Conservation (phyloP, 1,284 basidiomycete species). For the Microbotryum violaceum region DNA sequence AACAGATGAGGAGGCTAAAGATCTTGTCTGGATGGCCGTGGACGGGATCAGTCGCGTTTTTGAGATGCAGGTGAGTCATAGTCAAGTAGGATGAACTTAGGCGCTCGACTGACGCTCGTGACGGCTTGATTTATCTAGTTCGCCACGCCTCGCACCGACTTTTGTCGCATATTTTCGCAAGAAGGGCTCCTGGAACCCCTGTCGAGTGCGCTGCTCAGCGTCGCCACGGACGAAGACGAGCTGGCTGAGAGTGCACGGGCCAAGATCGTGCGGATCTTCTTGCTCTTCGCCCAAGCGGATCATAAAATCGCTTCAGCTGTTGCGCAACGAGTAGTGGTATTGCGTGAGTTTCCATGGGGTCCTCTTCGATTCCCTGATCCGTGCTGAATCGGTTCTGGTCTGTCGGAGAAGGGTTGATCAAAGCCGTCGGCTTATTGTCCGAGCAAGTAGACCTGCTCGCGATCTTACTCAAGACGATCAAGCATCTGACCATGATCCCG, state of each 20-base stretch:
- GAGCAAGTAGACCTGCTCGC: slow-evolving; percentile 71
- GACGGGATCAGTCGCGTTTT: slow-evolving; percentile 93
- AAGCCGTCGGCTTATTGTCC: slow-evolving; percentile 65
- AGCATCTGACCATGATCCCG: slow-evolving; percentile 89
- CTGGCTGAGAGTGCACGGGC: slow-evolving; percentile 56
- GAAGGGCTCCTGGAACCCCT: slow-evolving; percentile 90
- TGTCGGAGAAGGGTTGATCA: slow-evolving; percentile 53
- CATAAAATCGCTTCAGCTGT: slow-evolving; percentile 83
- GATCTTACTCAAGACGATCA: slow-evolving; percentile 85
- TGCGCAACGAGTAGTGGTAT: slow-evolving; percentile 77
- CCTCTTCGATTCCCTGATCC: background rate
- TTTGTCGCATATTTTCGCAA: slow-evolving; percentile 94
- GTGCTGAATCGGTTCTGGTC: background rate
- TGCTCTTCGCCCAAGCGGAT: slow-evolving; percentile 92
- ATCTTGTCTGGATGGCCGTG: slow-evolving; percentile 86
- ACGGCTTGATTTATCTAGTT: slow-evolving; percentile 50
- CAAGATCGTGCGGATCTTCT: slow-evolving; percentile 80
- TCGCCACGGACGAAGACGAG: slow-evolving; percentile 66
- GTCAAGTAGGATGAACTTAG: background rate
- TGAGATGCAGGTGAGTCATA: slow-evolving; percentile 55
- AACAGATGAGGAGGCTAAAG: slow-evolving; percentile 63
- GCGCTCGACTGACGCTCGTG: background rate
- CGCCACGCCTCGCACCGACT: slow-evolving; percentile 93
- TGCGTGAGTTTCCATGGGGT: slow-evolving; percentile 54
- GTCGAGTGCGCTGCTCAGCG: slow-evolving; percentile 77